Conservation (phyloP, 192 early-diverging fungal genomes). For the Phlyctochytrium bullatum region DNA sequence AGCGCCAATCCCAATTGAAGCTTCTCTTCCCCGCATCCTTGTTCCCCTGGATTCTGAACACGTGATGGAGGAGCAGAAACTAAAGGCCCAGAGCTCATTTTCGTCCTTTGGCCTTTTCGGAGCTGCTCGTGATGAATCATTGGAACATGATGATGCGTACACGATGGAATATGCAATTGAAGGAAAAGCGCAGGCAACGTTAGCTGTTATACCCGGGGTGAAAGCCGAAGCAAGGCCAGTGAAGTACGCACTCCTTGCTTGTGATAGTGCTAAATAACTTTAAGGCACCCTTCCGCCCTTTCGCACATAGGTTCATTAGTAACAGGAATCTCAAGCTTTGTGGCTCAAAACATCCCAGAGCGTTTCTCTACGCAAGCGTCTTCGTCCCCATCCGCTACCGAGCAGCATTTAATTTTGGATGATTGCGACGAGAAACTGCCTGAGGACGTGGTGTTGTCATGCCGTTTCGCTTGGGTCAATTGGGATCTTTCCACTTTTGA, state of each 20-base stretch:
- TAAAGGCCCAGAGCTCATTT: too few species aligned
- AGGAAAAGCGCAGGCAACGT: too few species aligned
- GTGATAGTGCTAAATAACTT: neutral
- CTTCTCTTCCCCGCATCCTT: too few species aligned
- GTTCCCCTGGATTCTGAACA: too few species aligned
- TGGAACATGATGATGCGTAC: too few species aligned
- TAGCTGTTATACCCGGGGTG: neutral
- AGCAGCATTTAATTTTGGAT: neutral
- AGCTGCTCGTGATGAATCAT: too few species aligned
- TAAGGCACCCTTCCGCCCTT: neutral
- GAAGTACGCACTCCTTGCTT: neutral
- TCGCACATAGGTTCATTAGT: neutral
- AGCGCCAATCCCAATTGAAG: too few species aligned
- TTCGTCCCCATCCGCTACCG: neutral
- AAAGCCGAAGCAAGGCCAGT: neutral
- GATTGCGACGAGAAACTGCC: neutral
- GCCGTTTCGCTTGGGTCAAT: neutral
- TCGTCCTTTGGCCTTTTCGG: too few species aligned
- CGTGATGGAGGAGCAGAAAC: too few species aligned
- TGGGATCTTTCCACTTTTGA: neutral
- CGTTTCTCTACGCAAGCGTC: too few species aligned
- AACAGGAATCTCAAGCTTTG: constrained; percentile 1
- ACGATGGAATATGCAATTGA: too few species aligned
- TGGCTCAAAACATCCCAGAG: neutral
- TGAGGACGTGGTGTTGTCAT: neutral